Percentiles rank a stretch among this genome's conserved stretches.
phyloP scores from a whole-genome alignment of 1,284 basidiomycete species.

The Fomes fomentarius region DNA sequence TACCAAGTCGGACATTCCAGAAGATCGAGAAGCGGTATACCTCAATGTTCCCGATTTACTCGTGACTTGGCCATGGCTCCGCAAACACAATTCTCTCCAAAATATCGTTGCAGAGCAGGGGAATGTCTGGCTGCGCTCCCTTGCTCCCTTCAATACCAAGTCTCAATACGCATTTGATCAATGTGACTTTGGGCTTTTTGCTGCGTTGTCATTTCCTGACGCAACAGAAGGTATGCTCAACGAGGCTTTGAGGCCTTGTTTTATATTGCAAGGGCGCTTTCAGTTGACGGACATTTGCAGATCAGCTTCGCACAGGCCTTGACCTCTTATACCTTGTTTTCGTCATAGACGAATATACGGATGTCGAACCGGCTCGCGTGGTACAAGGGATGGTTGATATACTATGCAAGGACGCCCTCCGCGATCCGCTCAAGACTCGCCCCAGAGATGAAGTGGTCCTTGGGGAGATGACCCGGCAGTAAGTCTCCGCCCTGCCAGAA shows the following conservation, averaged over 20 bases:
- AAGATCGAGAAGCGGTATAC: too few relatives aligned
- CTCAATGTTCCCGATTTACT: too few relatives aligned
- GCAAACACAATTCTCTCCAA: background rate
- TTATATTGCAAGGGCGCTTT: too few relatives aligned
- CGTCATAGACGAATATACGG: background rate
- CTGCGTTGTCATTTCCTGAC: background rate
- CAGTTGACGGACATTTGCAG: too few relatives aligned
- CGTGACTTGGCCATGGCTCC: background rate
- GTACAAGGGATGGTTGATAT: background rate
- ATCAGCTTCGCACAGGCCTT: background rate
- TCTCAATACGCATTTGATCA: background rate
- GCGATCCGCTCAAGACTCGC: too few relatives aligned
- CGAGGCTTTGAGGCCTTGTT: too few relatives aligned
- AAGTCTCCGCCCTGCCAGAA: too few relatives aligned
- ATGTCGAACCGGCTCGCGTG: background rate
- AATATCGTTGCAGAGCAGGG: background rate
- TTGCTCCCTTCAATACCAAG: background rate
- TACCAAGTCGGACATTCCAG: too few relatives aligned
- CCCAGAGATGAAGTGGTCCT: too few relatives aligned
- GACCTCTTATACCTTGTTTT: background rate
- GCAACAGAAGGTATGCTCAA: too few relatives aligned
- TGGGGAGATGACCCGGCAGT: too few relatives aligned
- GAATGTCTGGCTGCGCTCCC: background rate
- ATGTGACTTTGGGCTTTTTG: background rate
- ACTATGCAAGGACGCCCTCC: background rate